Evolutionary conservation across 257 asterid species (phyloP), one percentile per base, ranked within the genome.

Genomic region (Capsicum chinense): DNA sequence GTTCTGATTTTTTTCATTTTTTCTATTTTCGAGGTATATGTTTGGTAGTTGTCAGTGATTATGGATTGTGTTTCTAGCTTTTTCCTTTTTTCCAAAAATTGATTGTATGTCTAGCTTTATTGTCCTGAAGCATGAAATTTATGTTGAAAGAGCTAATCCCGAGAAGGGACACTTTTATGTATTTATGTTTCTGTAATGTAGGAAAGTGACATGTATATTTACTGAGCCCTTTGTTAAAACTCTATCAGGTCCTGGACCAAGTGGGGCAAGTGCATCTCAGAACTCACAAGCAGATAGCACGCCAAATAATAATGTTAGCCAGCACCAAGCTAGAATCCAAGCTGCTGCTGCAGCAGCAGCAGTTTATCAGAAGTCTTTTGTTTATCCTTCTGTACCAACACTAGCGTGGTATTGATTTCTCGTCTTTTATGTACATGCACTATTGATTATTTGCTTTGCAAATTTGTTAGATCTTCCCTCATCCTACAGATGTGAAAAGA

Each of bases 301-400:
- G 33, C 86, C 88, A 81, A 89, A 87, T 85, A 86, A 83, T 85
- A 91, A 88, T 83, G 84, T 87, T 84, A 92, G 89, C 86, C 95
- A 87, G 60, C 93, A 94, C 88, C 93, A 92, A 84, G 91, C 94
- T 81, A 92, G 98, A 86, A 91, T 93, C 85, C 95, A 88, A 88
- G 99, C 99, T n/a, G 98, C 95, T 6, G 95, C 94, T 14, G 63
- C 97, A 5, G 99, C 98, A 78, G 98, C 98, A 76, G 64, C 95
- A 39, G 86, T 94, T 50, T 93, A 94, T 89, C 90, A 88, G 76
- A 96, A 93, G 89, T 96, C 99, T 83, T 96, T 92, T 86, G 99
- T 96, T 79, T 96, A 96, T 89, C 98, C 99, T 48, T 92, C 97
- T 85, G 90, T 91, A 52, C 92, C 88, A 88, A 62, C 88, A 50